phyloP scores from a whole-genome alignment of 129 eudicot genomes.

The Saposhnikovia divaricata region DNA sequence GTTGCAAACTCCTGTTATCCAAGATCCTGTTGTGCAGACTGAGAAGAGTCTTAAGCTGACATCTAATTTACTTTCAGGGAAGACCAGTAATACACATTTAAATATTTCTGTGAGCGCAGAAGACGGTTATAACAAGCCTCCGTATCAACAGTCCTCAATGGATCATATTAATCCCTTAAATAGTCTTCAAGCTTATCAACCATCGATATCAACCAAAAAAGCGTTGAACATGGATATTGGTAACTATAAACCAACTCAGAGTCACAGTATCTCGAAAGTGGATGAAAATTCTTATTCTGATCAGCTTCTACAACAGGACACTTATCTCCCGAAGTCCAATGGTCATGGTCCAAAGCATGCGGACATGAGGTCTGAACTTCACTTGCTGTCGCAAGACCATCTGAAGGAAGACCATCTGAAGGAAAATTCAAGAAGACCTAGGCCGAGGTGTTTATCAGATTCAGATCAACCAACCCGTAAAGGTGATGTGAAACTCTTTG shows the following conservation, averaged over 20 bases:
- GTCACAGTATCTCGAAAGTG: constrained; percentile 18
- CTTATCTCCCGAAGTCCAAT: constrained; percentile 30
- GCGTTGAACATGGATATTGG: constrained; percentile 23
- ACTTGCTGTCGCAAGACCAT: constrained; percentile 28
- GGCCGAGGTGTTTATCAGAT: constrained; percentile 27
- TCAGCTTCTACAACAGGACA: constrained; percentile 17
- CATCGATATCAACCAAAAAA: constrained; percentile 23
- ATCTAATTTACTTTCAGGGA: constrained; percentile 23
- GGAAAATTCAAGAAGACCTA: constrained; percentile 9
- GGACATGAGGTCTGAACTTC: constrained; percentile 20
- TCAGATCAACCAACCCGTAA: constrained; percentile 35
- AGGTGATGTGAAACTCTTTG: constrained; percentile 81
- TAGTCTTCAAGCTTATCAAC: constrained; percentile 25
- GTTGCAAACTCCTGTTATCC: constrained; percentile 14
- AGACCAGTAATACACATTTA: constrained; percentile 15
- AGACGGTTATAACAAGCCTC: constrained; percentile 18
- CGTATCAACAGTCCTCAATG: constrained; percentile 27
- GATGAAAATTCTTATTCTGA: constrained; percentile 17
- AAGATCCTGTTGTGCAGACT: constrained; percentile 14
- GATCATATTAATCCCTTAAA: constrained; percentile 25
- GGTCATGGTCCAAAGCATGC: constrained; percentile 18
- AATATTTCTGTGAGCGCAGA: constrained; percentile 17
- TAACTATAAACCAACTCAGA: constrained; percentile 22
- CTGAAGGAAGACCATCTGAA: constrained; percentile 22
- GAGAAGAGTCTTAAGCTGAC: constrained; percentile 20